Percentiles rank a stretch among this genome's conserved stretches.
Evolutionary conservation across 306 rosid genomes (phyloP).

Genomic region (Senna tora): DNA sequence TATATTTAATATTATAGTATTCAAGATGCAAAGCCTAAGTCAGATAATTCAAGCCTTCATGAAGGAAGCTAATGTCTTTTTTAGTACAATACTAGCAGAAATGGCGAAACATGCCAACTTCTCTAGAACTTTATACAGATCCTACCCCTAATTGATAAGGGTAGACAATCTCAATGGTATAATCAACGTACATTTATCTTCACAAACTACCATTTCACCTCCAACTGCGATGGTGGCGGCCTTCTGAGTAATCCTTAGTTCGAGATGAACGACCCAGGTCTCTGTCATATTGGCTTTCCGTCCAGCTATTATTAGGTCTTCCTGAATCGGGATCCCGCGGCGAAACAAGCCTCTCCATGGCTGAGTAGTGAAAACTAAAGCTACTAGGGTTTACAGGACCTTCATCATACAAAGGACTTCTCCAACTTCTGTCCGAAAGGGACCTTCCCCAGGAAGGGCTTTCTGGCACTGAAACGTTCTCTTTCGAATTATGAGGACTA

Average conservation of each 20-base stretch:
- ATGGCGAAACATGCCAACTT: conserved; percentile 35
- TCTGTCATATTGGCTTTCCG: conserved; percentile 43
- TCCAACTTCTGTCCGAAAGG: conserved; percentile 57
- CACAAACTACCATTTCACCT: conserved; percentile 45
- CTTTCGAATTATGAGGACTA: conserved; percentile 36
- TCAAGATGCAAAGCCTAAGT: too few species aligned
- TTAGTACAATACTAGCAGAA: conserved; percentile 30
- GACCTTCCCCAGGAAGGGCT: conserved; percentile 49
- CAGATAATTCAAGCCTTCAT: background rate
- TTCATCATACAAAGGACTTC: conserved; percentile 55
- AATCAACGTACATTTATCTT: conserved; percentile 26
- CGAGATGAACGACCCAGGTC: conserved; percentile 45
- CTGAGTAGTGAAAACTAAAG: conserved; percentile 46
- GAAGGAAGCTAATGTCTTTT: background rate
- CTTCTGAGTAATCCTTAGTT: conserved; percentile 47
- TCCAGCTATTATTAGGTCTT: conserved; percentile 42
- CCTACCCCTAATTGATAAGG: conserved; percentile 31
- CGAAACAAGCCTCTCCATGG: conserved; percentile 44
- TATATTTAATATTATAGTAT: too few species aligned
- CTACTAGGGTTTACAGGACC: conserved; percentile 44
- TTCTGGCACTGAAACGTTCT: conserved; percentile 36
- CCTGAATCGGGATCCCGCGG: conserved; percentile 42
- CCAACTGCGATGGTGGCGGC: conserved; percentile 53
- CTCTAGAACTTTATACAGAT: conserved; percentile 40
- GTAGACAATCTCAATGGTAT: conserved; percentile 1